Base-by-base conservation (phyloP, 805 yeast species). In the Sporopachydermia lactativora region DNA sequence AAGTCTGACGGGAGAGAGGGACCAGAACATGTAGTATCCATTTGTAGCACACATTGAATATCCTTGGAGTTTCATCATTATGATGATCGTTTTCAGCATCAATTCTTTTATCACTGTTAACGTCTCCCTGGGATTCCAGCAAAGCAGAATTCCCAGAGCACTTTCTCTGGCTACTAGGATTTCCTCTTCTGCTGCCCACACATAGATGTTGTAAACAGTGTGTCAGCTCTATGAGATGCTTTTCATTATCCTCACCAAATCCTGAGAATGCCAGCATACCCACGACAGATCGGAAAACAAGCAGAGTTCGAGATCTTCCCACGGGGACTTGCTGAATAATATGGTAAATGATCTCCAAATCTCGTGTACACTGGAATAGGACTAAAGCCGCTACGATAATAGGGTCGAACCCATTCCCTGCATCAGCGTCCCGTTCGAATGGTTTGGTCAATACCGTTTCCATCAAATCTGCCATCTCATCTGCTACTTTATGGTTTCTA, bases 371-470 rank as follows among this genome's bases (percentile, higher is more conserved):
- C n/a, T 24, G 31, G n/a, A 24, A 24, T n/a, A 24, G 31, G n/a
- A 24, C n/a, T n/a, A 24, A 24, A 24, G 31, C 31, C 31, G 31
- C 31, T 8, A 24, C 31, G n/a, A 24, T 24, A 24, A 24, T 24
- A 24, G 31, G 31, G 31, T 24, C 13, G 31, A 24, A 24, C 13
- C 31, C 31, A 24, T 24, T 24, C 13, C 31, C 31, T 24, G 13
- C 31, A n/a, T 24, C 31, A n/a, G 8, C 8, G 8, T n/a, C 31
- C n/a, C n/a, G 8, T n/a, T 24, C n/a, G 31, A 24, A 24, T 8
- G 31, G 13, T 8, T 24, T 8, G n/a, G 8, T n/a, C 8, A n/a
- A 8, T 24, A 24, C 31, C n/a, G n/a, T 24, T 8, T n/a, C 8
- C 13, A 24, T 8, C 31, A 24, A n/a, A 8, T 24, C 13, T 8